A percentile compares a stretch with the other conserved stretches of the same genome.
Conservation (phyloP, 129 eudicot genomes). For the Dittrichia graveolens region DNA sequence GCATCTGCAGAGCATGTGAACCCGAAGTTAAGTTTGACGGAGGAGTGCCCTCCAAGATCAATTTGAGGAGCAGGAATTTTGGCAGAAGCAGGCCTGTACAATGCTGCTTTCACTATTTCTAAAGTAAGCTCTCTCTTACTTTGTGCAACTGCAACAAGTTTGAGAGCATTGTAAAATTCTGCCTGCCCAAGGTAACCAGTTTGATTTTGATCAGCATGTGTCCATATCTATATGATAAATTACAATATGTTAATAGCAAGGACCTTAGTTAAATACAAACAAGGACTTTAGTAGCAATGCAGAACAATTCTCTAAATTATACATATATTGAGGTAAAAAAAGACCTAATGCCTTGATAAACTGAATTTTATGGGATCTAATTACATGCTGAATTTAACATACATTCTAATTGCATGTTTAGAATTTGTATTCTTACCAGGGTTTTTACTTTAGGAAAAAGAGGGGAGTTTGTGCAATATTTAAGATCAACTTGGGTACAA, state of each 20-base stretch:
- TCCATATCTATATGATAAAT: slow-evolving; percentile 62
- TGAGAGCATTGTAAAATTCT: slow-evolving; percentile 78
- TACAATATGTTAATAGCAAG: neutral
- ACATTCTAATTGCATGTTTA: too few relatives aligned
- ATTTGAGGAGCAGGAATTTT: slow-evolving; percentile 84
- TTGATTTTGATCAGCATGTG: slow-evolving; percentile 62
- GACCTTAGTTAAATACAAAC: too few relatives aligned
- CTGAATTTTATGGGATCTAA: too few relatives aligned
- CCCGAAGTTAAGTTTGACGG: slow-evolving; percentile 44
- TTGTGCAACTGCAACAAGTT: slow-evolving; percentile 87
- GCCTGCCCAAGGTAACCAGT: slow-evolving; percentile 75
- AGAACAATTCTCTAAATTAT: too few relatives aligned
- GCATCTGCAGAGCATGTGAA: slow-evolving; percentile 37
- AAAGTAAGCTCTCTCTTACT: slow-evolving; percentile 72
- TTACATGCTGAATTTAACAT: too few relatives aligned
- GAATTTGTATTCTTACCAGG: too few relatives aligned
- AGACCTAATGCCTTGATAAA: too few relatives aligned
- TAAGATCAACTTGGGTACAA: too few relatives aligned
- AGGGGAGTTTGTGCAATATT: too few relatives aligned
- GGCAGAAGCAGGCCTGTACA: slow-evolving; percentile 75
- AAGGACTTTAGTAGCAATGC: too few relatives aligned
- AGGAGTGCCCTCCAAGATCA: slow-evolving; percentile 46
- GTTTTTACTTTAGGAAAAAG: too few relatives aligned
- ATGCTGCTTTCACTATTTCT: slow-evolving; percentile 69
- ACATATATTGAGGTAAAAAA: too few relatives aligned